A percentile compares a stretch with the other conserved stretches of the same genome.
Evolutionary conservation across 768 basidiomycete species (phyloP).

Genomic region (Lentinula raphanica): DNA sequence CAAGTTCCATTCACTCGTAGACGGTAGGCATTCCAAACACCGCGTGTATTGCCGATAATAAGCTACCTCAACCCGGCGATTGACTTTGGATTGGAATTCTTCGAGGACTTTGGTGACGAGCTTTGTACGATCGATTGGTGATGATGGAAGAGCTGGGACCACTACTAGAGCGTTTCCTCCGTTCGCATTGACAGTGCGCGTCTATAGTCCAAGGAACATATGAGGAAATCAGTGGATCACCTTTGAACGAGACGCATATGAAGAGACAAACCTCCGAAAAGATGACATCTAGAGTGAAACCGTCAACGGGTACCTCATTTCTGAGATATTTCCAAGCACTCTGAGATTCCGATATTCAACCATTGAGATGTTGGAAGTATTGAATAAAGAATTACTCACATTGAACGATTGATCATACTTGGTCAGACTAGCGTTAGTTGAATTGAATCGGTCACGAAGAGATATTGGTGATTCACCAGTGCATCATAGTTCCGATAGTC

Average conservation of each 20-base stretch:
- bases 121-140: not conserved
- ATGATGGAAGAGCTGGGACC: not conserved
- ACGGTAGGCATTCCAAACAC: not conserved
- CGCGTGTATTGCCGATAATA: not conserved
- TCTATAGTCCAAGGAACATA: not conserved
- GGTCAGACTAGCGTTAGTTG: not conserved
- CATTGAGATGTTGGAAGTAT: too few species aligned
- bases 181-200: not conserved
- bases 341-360: not conserved
- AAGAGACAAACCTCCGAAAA: not conserved
- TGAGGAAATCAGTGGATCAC: not conserved
- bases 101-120: not conserved
- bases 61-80: not conserved
- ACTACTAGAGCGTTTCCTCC: not conserved
- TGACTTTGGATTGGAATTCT: not conserved
- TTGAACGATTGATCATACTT: not conserved
- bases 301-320: not conserved
- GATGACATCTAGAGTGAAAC: not conserved
- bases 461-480: not conserved
- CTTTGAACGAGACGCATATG: not conserved
- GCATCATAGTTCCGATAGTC: not conserved
- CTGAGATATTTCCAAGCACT: not conserved
- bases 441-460: not conserved
- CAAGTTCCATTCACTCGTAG: not conserved
- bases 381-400: not conserved